Conservation (phyloP, 352 stramenopile genomes). For the Globisporangium viniferum region DNA sequence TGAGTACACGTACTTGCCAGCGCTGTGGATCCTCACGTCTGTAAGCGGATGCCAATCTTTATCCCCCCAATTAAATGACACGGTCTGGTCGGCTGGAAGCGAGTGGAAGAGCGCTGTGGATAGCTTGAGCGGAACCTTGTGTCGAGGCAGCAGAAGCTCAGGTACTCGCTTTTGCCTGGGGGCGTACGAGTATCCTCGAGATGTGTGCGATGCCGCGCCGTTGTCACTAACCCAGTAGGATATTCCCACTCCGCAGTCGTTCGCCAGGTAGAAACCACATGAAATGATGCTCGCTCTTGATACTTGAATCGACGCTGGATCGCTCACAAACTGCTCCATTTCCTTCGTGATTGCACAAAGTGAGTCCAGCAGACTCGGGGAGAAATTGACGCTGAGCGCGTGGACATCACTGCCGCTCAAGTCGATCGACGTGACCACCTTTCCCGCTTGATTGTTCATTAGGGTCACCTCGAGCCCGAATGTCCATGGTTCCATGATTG, state of each 20-base stretch:
- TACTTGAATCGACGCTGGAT: conserved; percentile 21
- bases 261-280: conserved; percentile 77
- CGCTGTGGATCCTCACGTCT: conserved; percentile 72
- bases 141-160: conserved; percentile 42
- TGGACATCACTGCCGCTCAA: conserved; percentile 54
- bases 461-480: conserved; percentile 44
- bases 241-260: conserved; percentile 58
- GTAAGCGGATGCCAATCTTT: conserved; percentile 71
- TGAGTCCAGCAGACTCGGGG: conserved; percentile 55
- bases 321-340: conserved; percentile 37
- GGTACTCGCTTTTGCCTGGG: conserved; percentile 37
- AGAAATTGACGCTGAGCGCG: conserved; percentile 70
- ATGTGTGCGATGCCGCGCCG: conserved; percentile 30
- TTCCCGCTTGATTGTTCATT: conserved; percentile 37
- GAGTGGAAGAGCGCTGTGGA: conserved; percentile 65
- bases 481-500: conserved; percentile 74
- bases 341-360: conserved; percentile 62
- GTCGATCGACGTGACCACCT: conserved; percentile 48
- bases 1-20: conserved; percentile 76
- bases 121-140: conserved; percentile 71
- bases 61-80: conserved; percentile 74
- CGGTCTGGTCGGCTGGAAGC: conserved; percentile 62
- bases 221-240: conserved; percentile 65
- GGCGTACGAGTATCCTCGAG: conserved; percentile 58
- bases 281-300: conserved; percentile 68